Base-by-base conservation (phyloP, 2,329 filamentous ascomycete species). In the Alternaria dauci region DNA sequence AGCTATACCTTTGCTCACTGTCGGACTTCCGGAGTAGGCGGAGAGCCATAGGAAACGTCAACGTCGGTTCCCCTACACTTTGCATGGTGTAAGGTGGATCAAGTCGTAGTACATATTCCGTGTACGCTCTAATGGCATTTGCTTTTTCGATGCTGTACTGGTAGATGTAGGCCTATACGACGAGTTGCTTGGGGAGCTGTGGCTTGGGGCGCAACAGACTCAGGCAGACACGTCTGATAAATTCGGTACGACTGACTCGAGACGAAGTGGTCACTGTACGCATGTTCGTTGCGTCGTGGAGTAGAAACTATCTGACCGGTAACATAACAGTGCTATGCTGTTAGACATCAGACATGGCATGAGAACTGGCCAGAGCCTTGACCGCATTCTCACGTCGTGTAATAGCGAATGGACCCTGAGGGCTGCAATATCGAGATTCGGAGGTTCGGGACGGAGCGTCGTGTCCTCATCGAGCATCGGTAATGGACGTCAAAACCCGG, bases 31-130 rank as follows among this genome's bases (percentile, higher is more conserved):
- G 61, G 66, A 62, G 64, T 63, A 38, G 54, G 70, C 59, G 71
- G 71, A 73, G 71, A 73, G 67, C 69, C 69, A 73, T 55, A 25
- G 26, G 51, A 34, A 52, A 53, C 56, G 48, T 43, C 46, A 55
- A 43, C 60, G 32, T 62, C 68, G 67, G 69, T 64, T 70, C 64
- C 65, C 70, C 65, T 63, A 62, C 55, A 20, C 30, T 66, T 50
- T 43, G 51, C 58, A 65, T 48, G 43, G 59, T 52, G 52, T 48
- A 30, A 14, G 36, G 34, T 43, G 39, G 20, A 25, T 42, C 54
- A 39, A 42, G 48, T 26, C 44, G 38, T 42, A 23, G 42, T 51
- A 42, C 26, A 48, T 42, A 4, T 50, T 23, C 6, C 32, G 30
- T 20, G 25, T 42, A 51, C n/a, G 25, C 18, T 41, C 44, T 42